phyloP scores from a whole-genome alignment of 2,329 filamentous ascomycete genomes.

The Ceratocystis alfenasii region DNA sequence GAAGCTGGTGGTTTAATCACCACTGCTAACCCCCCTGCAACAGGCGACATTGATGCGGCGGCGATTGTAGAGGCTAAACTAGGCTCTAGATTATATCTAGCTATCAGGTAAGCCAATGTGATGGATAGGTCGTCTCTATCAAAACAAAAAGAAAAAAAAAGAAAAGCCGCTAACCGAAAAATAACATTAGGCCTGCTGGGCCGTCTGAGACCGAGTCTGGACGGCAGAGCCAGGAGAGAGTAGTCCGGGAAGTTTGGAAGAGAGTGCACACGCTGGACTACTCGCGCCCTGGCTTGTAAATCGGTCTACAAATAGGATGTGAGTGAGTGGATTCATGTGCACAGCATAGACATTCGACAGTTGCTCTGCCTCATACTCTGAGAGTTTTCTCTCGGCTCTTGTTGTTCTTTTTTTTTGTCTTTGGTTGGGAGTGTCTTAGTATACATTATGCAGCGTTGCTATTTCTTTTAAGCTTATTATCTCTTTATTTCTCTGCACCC shows the following conservation, averaged over 20 bases:
- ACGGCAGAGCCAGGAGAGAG: conserved; percentile 54
- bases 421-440: neutral
- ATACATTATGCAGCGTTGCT: conserved; percentile 9
- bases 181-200: conserved; percentile 47
- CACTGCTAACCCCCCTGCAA: conserved; percentile 56
- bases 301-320: too few species aligned
- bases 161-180: neutral
- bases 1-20: conserved; percentile 66
- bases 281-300: conserved; percentile 31
- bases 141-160: neutral
- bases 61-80: conserved; percentile 47
- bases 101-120: conserved; percentile 43
- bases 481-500: neutral
- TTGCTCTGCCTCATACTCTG: neutral
- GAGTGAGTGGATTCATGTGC: neutral
- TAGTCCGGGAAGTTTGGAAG: conserved; percentile 61
- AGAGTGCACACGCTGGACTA: conserved; percentile 57
- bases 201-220: conserved; percentile 49
- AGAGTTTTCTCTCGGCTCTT: neutral
- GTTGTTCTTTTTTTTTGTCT: neutral
- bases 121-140: neutral
- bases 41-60: conserved; percentile 38
- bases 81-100: conserved; percentile 58
- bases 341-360: neutral
- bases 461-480: conserved; percentile 1